A percentile compares a stretch with the other conserved stretches of the same genome.
These are phyloP conservation scores for Daedalea quercina DNA, from an alignment of 768 basidiomycete genomes.

Conservation along the genomic window DNA sequence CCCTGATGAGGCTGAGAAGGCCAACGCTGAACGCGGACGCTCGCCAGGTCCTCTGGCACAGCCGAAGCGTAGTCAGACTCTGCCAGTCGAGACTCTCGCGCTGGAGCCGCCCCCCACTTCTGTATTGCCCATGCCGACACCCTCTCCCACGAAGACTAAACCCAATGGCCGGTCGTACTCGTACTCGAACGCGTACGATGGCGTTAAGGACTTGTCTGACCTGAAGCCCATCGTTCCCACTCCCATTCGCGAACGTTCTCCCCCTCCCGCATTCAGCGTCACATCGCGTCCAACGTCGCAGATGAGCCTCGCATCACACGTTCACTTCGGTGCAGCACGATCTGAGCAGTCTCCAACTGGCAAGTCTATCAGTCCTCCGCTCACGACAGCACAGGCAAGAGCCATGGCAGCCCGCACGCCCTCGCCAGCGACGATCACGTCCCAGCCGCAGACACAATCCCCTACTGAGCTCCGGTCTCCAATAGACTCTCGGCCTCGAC, in stretches of 20 bases:
- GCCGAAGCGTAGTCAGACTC: conserved; percentile 21
- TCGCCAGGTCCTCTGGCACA: conserved; percentile 12
- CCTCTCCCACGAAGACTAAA: conserved; percentile 5
- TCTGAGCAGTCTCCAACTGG: conserved; percentile 4
- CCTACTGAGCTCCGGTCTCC: background rate
- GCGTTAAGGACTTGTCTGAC: conserved; percentile 16
- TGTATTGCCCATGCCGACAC: conserved; percentile 7
- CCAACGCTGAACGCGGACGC: conserved; percentile 4
- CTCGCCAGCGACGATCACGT: background rate
- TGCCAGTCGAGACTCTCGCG: conserved; percentile 11
- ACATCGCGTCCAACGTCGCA: conserved; percentile 28
- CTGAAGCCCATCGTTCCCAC: conserved; percentile 25
- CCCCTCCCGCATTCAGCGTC: conserved; percentile 27
- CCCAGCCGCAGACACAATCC: background rate
- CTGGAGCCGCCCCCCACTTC: conserved; percentile 6
- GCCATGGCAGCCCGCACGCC: background rate
- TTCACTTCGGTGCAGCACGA: background rate
- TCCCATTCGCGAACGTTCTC: conserved; percentile 24
- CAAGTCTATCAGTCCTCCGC: background rate
- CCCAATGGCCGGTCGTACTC: conserved; percentile 18
- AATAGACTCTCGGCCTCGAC: background rate
- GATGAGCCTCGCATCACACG: conserved; percentile 12
- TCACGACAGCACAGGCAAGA: background rate
- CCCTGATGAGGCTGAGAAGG: conserved; percentile 6
- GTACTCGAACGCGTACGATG: conserved; percentile 21